Evolutionary conservation across 106 monocot genomes (phyloP).

Genomic region (Acorus calamus): DNA sequence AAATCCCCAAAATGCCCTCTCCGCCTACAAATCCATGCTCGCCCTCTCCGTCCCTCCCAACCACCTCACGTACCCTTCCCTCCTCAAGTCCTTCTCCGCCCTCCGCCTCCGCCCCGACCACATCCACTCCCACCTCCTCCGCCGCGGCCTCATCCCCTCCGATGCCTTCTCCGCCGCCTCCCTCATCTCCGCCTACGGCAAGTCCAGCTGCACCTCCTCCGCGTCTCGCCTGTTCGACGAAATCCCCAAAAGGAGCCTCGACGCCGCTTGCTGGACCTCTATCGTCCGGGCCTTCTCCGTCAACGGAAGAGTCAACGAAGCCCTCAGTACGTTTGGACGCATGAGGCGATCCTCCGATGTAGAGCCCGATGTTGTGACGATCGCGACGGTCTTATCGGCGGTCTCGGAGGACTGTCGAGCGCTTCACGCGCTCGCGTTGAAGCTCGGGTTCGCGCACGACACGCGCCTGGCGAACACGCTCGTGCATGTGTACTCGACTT

Average conservation of each 20-base stretch:
- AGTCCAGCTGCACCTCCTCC: background rate
- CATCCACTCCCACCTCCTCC: constrained; percentile 9
- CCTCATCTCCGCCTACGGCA: constrained; percentile 15
- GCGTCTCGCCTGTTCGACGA: constrained; percentile 15
- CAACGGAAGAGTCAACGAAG: background rate
- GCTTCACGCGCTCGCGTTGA: constrained; percentile 11
- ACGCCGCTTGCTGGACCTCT: constrained; percentile 9
- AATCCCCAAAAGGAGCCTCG: constrained; percentile 2
- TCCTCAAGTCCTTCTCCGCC: constrained; percentile 8
- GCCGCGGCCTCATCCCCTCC: constrained; percentile 11
- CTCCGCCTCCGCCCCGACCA: constrained; percentile 1
- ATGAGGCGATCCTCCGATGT: constrained; percentile 3
- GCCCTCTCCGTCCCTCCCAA: too few species aligned
- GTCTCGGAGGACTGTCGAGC: background rate
- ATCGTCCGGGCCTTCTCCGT: constrained; percentile 7
- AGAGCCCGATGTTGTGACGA: constrained; percentile 4
- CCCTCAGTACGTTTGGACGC: constrained; percentile 3
- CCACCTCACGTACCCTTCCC: background rate
- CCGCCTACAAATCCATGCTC: too few species aligned
- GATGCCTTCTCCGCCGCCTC: constrained; percentile 5
- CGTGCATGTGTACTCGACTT: constrained; percentile 6
- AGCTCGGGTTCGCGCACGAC: constrained; percentile 2
- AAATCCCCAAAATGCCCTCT: too few species aligned
- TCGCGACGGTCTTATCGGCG: constrained; percentile 4
- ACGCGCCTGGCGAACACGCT: constrained; percentile 3